Evolutionary conservation across 2,329 filamentous ascomycete species (phyloP), one percentile per base, ranked within the genome.

Genomic region (Cladobotryum mycophilum): DNA sequence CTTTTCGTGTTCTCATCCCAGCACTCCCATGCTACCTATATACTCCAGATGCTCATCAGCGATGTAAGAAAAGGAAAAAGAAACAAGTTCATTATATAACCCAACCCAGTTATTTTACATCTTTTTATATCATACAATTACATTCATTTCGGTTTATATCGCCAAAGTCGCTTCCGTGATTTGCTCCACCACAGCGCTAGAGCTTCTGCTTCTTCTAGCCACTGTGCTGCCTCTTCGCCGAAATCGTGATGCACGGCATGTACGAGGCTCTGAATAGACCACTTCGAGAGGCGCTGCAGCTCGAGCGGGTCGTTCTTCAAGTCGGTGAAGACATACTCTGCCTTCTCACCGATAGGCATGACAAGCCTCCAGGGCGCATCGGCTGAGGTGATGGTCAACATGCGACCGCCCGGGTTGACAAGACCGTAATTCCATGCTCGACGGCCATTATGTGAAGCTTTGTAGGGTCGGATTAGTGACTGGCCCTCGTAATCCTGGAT

Each of bases 401-500:
- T 58, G 7, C 57, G 56, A n/a, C 59, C 51, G 3, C 61, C 60
- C 4, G 61, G 58, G 45, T 62, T 63, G 54, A 61, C 59, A 12
- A 61, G 52, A 7, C 57, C 58, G 47, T 57, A 60, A 13, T 62
- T 56, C 60, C 60, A 64, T 37, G 60, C 56, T 15, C 51, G 49
- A 12, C 41, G 40, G 38, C 47, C 40, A 35, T 22, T 50, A 22
- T 12, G 37, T 2, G 45, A 25, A 4, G 38, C 34, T 5, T 33
- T 40, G 15, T 46, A 18, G 8, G 61, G 61, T 9, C 65, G 60
- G 34, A 69, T 62, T 2, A 69, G 55, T 1, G 67, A 68, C 48
- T 68, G 64, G 2, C 66, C 64, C 35, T 69, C 66, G 33, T 66
- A 69, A 43, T 69, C 64, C 11, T 61, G 56, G 3, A 66, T 50